phyloP scores from a whole-genome alignment of 352 stramenopile genomes.

The Phytopythium vexans region DNA sequence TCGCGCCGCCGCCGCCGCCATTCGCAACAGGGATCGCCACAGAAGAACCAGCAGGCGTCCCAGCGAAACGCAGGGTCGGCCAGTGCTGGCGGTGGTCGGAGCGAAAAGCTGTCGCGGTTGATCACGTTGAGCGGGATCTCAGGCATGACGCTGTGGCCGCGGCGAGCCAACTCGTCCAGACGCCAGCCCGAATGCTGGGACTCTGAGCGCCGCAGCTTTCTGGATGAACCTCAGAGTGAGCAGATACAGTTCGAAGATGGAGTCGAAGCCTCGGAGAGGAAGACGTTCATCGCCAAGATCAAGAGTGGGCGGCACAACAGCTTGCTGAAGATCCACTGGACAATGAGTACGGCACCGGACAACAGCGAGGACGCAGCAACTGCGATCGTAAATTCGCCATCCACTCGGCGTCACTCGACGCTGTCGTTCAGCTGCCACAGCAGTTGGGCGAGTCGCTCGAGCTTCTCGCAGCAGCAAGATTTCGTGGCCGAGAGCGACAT shows the following conservation, averaged over 20 bases:
- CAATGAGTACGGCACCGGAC: neutral
- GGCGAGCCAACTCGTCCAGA: constrained; percentile 5
- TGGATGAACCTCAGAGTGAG: too few relatives aligned
- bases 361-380: neutral
- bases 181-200: too few relatives aligned
- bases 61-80: constrained; percentile 2
- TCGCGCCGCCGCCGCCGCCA: constrained; percentile 22
- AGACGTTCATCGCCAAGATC: constrained; percentile 24
- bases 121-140: constrained; percentile 35
- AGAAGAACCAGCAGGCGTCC: constrained; percentile 15
- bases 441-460: constrained; percentile 4
- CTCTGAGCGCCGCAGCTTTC: too few relatives aligned
- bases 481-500: constrained; percentile 51
- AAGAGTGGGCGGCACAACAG: constrained; percentile 22
- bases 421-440: constrained; percentile 5
- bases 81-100: neutral
- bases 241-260: neutral
- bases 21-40: constrained; percentile 12
- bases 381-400: neutral
- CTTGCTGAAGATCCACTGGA: constrained; percentile 28
- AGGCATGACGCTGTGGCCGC: constrained; percentile 25
- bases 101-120: constrained; percentile 16
- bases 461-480: constrained; percentile 21
- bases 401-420: constrained; percentile 3
- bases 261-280: constrained; percentile 13